Base-by-base conservation (phyloP, 2,329 filamentous ascomycete species). In the Penicillium sp. region DNA sequence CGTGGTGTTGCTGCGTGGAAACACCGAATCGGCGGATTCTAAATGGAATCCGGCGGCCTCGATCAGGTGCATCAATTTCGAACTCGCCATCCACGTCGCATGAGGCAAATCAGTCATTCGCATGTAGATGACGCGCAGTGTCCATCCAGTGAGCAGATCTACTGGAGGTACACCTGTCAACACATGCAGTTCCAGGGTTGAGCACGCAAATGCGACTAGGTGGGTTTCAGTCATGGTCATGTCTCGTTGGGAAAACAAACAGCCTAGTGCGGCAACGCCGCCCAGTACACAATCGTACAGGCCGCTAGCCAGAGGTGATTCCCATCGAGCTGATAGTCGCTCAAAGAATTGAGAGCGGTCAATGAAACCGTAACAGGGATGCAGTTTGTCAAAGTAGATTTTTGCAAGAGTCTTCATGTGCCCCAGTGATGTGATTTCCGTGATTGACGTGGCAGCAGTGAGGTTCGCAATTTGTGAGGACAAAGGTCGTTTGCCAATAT, bases 311-410 rank as follows among this genome's bases (percentile, higher is more conserved):
- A 55, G 55, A 7, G 51, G 59, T 42, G 58, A 64, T 60, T 55
- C 42, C 61, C 64, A 52, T 60, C 68, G 62, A 9, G 53, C 50
- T 11, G 62, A 49, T 1, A 70, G 49, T 24, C 52, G 59, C 14
- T 60, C 49, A 7, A 60, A 68, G 39, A 69, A 67, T 1, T 36
- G 16, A 6, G 39, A 11, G 4, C 49, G 53, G 40, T 34, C 71
- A 49, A 83, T 64, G 54, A 84, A 83, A 4, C 81, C 81, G 58
- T 84, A 84, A 21, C 78, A 73, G 0, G 76, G 77, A 54, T 81
- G 75, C 1, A 84, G 67, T 43, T 83, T 80, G 3, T 75, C 66
- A 55, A 83, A 83, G 55, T 83, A 84, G 2, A 78, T 67, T 0
- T 65, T 56, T 1, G 76, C 74, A 38, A 84, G 65, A 1, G 58